A percentile compares a stretch with the other conserved stretches of the same genome.
phyloP scores from a whole-genome alignment of 306 rosid genomes.

The Dryas drummondii region DNA sequence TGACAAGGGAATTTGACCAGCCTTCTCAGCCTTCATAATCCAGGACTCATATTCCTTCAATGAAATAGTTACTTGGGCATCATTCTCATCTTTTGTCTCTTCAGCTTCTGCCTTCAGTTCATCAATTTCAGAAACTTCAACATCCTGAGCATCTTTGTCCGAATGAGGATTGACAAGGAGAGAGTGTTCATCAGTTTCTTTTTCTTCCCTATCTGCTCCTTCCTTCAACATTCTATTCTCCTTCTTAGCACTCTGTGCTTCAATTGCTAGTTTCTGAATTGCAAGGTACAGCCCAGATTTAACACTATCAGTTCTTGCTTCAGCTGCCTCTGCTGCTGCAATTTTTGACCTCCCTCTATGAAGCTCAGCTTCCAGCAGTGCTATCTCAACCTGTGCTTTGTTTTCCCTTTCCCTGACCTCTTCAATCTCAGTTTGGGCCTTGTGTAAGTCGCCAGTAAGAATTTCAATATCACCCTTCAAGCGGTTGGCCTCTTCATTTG shows the following conservation, averaged over 20 bases:
- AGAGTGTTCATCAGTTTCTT: conserved; percentile 26
- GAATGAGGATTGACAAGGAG: neutral
- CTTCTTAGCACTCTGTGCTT: conserved; percentile 34
- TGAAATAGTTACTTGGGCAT: conserved; percentile 29
- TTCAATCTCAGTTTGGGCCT: conserved; percentile 40
- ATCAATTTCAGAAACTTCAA: neutral
- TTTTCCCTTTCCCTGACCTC: conserved; percentile 36
- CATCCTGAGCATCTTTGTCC: neutral
- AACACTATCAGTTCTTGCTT: conserved; percentile 33
- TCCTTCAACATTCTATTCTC: conserved; percentile 31
- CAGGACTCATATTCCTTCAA: conserved; percentile 32
- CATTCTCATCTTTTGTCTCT: conserved; percentile 26
- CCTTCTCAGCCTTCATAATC: conserved; percentile 26
- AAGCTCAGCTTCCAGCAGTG: conserved; percentile 57
- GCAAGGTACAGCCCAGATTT: conserved; percentile 31
- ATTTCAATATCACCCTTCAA: conserved; percentile 39
- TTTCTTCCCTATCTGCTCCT: conserved; percentile 14
- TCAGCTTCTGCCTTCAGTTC: conserved; percentile 22
- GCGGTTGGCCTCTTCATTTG: conserved; percentile 41
- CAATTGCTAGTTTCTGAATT: conserved; percentile 36
- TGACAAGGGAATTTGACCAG: conserved; percentile 22
- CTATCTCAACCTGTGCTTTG: conserved; percentile 50
- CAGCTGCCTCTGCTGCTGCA: conserved; percentile 36
- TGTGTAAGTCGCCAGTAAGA: conserved; percentile 37
- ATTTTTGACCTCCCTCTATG: conserved; percentile 36